A percentile compares a stretch with the other conserved stretches of the same genome.
phyloP scores from a whole-genome alignment of 73 alveolate species.

The Paraurostyla sp. region DNA sequence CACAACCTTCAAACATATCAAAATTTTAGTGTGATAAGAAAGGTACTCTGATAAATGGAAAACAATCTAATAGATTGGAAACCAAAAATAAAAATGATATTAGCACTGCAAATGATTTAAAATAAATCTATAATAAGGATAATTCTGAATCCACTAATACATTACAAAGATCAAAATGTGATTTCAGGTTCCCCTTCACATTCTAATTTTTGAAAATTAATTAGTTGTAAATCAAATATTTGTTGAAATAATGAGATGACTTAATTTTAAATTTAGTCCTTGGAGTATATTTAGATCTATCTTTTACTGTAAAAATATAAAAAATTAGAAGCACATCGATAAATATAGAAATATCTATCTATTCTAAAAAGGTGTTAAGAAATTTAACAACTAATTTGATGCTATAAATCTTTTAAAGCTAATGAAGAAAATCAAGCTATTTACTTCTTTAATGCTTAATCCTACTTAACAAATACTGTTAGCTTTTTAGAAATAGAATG shows the following conservation, averaged over 20 bases:
- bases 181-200: neutral
- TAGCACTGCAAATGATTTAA: neutral
- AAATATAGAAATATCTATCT: neutral
- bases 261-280: neutral
- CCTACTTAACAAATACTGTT: slow-evolving; percentile 1
- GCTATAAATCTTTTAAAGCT: neutral
- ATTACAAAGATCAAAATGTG: no score
- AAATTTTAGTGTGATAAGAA: no score
- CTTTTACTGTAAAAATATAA: neutral
- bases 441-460: neutral
- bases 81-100: neutral
- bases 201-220: neutral
- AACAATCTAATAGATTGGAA: no score
- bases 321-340: neutral
- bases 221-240: neutral
- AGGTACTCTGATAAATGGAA: no score
- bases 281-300: neutral
- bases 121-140: neutral
- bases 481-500: neutral
- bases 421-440: neutral
- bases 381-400: slow-evolving; percentile 1
- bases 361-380: slow-evolving; percentile 10
- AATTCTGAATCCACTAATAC: neutral
- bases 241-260: neutral
- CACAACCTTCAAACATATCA: neutral